Base-by-base conservation (phyloP, 2,329 filamentous ascomycete species). In the Cryphonectria naterciae region DNA sequence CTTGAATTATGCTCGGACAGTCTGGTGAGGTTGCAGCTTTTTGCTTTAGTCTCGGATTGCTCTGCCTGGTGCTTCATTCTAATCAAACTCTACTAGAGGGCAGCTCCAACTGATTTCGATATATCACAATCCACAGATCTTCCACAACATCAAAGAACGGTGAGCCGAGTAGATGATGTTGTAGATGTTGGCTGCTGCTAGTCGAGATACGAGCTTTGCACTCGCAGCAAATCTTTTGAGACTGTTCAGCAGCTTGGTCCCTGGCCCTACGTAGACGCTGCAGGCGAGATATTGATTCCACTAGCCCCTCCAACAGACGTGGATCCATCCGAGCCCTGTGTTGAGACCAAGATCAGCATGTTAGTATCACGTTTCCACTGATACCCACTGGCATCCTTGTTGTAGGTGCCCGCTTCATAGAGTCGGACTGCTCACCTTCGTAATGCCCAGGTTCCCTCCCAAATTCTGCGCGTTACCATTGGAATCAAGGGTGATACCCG, bases 361-460 rank as follows among this genome's bases (percentile, higher is more conserved):
- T 37, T 4, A 1, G 3, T 28, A 25, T 25, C 6, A 7, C 11
- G 46, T 22, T n/a, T 11, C 46, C 8, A 10, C 43, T 19, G 5
- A 43, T 43, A 17, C n/a, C 61, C 4, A 22, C 1, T 22, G 35
- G 13, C 15, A 32, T 7, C 4, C 8, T 1, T 28, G 41, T 8
- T 17, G 7, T 25, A 52, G n/a, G n/a, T 52, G 19, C 7, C 41
- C 19, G 13, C 17, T 49, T 6, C 32, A 8, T 11, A 10, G n/a
- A 4, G 8, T 39, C 37, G 2, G 17, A 52, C 10, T 22, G 17
- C 41, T 49, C 52, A 65, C 70, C 62, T 70, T 46, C n/a, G 71
- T 73, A 41, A 73, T 73, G 11, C 71, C 71, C 28, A 71, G 56
- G 49, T 73, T 65, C 28, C 71, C 71, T 62, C 71, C 71, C 8